These are phyloP conservation scores for Elaeis oleifera DNA, from an alignment of 202 grass and related monocot species.

Conservation along the genomic window DNA sequence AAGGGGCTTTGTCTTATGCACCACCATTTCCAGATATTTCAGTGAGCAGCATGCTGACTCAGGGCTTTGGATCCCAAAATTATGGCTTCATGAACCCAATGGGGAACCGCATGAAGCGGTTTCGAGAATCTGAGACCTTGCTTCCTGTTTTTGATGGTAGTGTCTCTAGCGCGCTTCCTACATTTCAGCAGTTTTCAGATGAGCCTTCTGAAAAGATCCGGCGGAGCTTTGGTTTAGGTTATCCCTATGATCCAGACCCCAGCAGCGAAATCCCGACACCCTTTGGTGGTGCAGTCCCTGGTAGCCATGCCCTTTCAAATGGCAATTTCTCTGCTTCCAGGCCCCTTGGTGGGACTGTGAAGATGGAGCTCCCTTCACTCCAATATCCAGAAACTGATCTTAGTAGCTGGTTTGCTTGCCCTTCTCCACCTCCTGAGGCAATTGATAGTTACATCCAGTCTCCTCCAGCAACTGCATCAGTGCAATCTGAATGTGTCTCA, in stretches of 20 bases:
- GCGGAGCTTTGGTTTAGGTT: constrained; percentile 44
- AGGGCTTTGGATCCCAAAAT: constrained; percentile 47
- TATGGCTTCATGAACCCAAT: constrained; percentile 57
- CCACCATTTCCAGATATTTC: constrained; percentile 19
- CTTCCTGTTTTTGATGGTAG: constrained; percentile 45
- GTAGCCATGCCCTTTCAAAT: constrained; percentile 89
- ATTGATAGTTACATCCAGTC: constrained; percentile 21
- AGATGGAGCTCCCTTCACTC: constrained; percentile 99
- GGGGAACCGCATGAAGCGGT: constrained; percentile 17
- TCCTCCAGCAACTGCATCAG: constrained; percentile 40
- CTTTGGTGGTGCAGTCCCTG: constrained; percentile 24
- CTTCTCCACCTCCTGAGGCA: constrained; percentile 43
- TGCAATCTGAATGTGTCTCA: constrained; percentile 50
- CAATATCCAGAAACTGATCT: constrained; percentile 91
- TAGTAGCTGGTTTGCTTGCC: constrained; percentile 40
- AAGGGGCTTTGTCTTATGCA: constrained; percentile 44
- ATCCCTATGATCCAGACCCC: constrained; percentile 36
- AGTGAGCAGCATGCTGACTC: constrained; percentile 32
- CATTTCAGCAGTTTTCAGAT: constrained; percentile 46
- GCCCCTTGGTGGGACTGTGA: constrained; percentile 57
- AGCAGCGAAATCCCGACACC: constrained; percentile 5
- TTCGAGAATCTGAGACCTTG: constrained; percentile 42
- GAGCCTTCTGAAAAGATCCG: constrained; percentile 46
- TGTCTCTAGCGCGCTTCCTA: constrained; percentile 26
- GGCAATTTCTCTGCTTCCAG: constrained; percentile 92